These are phyloP conservation scores for Backusella parvicylindrica DNA, from an alignment of 192 early-diverging fungal species.

Conservation along the genomic window DNA sequence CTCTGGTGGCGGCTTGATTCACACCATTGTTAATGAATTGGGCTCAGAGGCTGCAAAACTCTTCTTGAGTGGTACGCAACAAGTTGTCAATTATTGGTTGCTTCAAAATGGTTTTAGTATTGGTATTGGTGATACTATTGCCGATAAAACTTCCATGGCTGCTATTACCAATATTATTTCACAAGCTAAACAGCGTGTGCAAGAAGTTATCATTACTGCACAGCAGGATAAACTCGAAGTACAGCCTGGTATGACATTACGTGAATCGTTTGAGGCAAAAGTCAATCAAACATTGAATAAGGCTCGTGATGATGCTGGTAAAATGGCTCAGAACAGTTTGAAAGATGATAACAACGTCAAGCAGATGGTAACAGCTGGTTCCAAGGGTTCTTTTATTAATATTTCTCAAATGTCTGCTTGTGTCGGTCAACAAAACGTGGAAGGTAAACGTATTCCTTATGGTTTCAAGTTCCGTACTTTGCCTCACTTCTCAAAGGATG, in stretches of 20 bases:
- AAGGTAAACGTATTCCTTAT: constrained; percentile 97
- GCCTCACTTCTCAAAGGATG: constrained; percentile 98
- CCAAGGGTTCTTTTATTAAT: constrained; percentile 96
- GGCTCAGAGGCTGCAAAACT: constrained; percentile 82
- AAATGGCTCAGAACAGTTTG: constrained; percentile 74
- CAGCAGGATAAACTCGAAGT: constrained; percentile 81
- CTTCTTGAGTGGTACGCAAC: constrained; percentile 92
- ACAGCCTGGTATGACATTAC: constrained; percentile 88
- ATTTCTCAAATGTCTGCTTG: constrained; percentile 97
- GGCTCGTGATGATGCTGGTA: constrained; percentile 91
- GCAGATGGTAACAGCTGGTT: constrained; percentile 95
- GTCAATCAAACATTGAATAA: constrained; percentile 86
- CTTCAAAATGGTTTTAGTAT: constrained; percentile 92
- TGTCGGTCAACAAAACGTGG: constrained; percentile 99
- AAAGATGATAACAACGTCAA: constrained; percentile 94
- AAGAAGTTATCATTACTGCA: constrained; percentile 73
- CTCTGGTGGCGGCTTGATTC: constrained; percentile 82
- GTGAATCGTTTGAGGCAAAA: constrained; percentile 86
- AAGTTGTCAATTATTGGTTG: constrained; percentile 95
- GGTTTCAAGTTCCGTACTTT: constrained; percentile 93
- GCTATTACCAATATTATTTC: constrained; percentile 70
- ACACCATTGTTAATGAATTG: constrained; percentile 92
- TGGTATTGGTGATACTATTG: constrained; percentile 95
- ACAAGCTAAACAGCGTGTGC: constrained; percentile 88
- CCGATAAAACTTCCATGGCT: constrained; percentile 77